Evolutionary conservation across 2,329 filamentous ascomycete species (phyloP).

Genomic region (Fusarium beomiforme): DNA sequence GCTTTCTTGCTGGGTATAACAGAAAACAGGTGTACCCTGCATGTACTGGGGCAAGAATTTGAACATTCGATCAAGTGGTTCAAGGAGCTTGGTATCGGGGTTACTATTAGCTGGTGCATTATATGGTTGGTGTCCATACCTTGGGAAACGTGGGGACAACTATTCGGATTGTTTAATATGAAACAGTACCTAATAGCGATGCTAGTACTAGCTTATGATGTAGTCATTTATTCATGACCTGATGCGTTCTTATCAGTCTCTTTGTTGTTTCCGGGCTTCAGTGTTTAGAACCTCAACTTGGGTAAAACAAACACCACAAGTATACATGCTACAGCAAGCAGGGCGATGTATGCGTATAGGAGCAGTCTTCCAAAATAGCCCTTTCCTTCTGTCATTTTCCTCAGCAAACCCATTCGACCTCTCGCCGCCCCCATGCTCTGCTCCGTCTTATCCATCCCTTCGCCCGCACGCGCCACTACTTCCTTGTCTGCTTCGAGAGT

Average conservation of each 20-base stretch:
- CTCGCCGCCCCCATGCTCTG: conserved; percentile 80
- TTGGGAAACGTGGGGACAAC: background rate
- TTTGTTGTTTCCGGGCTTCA: background rate
- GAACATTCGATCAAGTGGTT: background rate
- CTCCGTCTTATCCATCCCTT: conserved; percentile 81
- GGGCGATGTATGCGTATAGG: conserved; percentile 86
- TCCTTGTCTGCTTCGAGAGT: conserved; percentile 78
- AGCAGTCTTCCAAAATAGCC: conserved; percentile 88
- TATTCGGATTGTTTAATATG: background rate
- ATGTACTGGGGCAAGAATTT: background rate
- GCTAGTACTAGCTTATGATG: background rate
- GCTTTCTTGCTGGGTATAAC: background rate
- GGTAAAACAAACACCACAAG: conserved; percentile 86
- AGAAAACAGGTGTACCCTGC: background rate
- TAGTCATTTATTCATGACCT: background rate
- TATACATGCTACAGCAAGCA: conserved; percentile 80
- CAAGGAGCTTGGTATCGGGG: background rate
- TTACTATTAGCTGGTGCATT: background rate
- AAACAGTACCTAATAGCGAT: background rate
- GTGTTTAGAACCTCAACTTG: conserved; percentile 81
- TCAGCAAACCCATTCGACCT: conserved; percentile 79
- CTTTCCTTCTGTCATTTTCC: conserved; percentile 85
- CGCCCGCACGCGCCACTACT: conserved; percentile 74
- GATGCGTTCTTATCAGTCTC: background rate
- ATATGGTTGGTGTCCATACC: background rate